Evolutionary conservation across 768 basidiomycete species (phyloP), one percentile per base, ranked within the genome.

Genomic region (Coprinopsis marcescibilis): DNA sequence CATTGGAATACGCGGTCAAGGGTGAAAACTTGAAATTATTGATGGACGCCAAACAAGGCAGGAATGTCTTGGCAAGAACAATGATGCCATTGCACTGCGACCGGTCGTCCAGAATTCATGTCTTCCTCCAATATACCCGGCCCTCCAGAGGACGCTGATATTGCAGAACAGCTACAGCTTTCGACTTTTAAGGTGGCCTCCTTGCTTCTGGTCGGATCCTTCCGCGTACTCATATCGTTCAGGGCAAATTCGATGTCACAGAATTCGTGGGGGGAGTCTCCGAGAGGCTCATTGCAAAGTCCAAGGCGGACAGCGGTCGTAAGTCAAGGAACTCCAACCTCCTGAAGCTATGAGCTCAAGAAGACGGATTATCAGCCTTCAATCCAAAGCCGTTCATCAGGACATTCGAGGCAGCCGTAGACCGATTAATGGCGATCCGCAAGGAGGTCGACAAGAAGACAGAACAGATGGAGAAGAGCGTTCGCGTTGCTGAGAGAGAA

Each of bases 181-280:
- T 66, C 68, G 14, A 65, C 73, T 19, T 83, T 83, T 60, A 77
- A 80, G 71, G 81, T 81, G 27, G 14, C 8, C 4, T 19, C 51
- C 30, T 29, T 27, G 25, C 41, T 21, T 25, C 21, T 20, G 15
- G 19, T 33, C 45, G 17, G 11, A 36, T 7, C 36, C 39, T 49
- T 25, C 21, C 1, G 14, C 29, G 49, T 24, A 53, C 21, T 8
- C 14, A n/a, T 35, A 20, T 30, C 46, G 56, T 4, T 21, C 54
- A 90, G 88, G 86, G 85, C 49, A 90, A 91, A 68, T 93, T 95
- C 65, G 88, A 93, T 60, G 81, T 90, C 51, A 88, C 91, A 54
- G 90, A 94, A 48, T 93, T 95, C 55, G 78, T 97, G 41, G 81
- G 82, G 17, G 76, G 79, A 4, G 75, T 92, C 43, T 92, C 89